Conservation (phyloP, 495 filamentous ascomycete genomes). For the Aspergillus incahuasiensis region DNA sequence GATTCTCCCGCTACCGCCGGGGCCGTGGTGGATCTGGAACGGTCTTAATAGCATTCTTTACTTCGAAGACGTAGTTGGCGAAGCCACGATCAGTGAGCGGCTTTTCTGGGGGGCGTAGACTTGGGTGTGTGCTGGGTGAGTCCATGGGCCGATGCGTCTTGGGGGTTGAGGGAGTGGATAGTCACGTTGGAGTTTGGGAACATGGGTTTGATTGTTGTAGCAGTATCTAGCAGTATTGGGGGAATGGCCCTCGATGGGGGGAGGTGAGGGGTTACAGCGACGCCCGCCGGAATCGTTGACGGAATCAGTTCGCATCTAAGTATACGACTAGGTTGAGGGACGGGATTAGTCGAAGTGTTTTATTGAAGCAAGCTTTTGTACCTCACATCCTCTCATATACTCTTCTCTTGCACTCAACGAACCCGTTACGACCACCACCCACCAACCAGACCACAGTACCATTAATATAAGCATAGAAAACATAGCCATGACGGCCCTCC, state of each 20-base stretch:
- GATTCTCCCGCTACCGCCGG: background rate
- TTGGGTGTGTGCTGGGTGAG: too few species aligned
- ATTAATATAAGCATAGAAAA: background rate
- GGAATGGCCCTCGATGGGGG: too few species aligned
- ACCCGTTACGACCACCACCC: background rate
- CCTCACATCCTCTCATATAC: background rate
- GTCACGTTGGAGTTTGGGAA: too few species aligned
- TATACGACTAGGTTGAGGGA: background rate
- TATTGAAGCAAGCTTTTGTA: conserved; percentile 10
- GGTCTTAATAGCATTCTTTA: background rate
- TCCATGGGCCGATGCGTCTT: too few species aligned
- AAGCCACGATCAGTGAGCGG: too few species aligned
- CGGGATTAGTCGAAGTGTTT: background rate
- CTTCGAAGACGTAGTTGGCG: background rate
- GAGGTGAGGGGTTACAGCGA: too few species aligned
- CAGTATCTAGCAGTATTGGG: too few species aligned
- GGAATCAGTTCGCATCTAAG: too few species aligned
- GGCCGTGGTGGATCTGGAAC: background rate
- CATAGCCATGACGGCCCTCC: background rate
- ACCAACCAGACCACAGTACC: background rate
- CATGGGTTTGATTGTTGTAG: too few species aligned
- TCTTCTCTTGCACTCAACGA: background rate
- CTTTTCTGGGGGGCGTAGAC: too few species aligned
- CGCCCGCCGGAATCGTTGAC: too few species aligned
- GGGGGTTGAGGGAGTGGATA: too few species aligned